phyloP scores from a whole-genome alignment of 495 filamentous ascomycete genomes.

The Talaromyces borbonicus region DNA sequence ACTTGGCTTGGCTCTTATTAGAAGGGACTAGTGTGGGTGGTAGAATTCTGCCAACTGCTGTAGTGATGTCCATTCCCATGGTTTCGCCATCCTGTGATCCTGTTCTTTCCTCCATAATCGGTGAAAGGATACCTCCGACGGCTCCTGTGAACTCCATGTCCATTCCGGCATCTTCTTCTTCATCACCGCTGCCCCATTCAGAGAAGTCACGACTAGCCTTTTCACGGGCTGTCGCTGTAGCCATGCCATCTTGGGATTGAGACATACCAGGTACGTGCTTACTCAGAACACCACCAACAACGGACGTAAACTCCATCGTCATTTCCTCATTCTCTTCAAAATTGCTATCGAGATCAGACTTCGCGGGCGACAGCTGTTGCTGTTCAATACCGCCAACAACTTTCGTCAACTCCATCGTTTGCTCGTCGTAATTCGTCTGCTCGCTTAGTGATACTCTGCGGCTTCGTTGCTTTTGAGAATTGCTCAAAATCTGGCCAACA shows the following conservation, averaged over 20 bases:
- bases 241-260: conserved; percentile 19
- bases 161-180: conserved; percentile 31
- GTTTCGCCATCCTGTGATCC: conserved; percentile 38
- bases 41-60: conserved; percentile 47
- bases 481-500: conserved; percentile 70
- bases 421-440: conserved; percentile 42
- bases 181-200: conserved; percentile 23
- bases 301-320: conserved; percentile 75
- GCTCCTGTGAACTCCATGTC: conserved; percentile 69
- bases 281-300: conserved; percentile 54
- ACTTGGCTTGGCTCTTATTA: conserved; percentile 42
- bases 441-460: conserved; percentile 30
- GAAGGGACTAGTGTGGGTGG: conserved; percentile 26
- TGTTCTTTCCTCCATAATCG: conserved; percentile 21
- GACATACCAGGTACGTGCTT: conserved; percentile 15
- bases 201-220: conserved; percentile 15
- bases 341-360: conserved; percentile 26
- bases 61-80: conserved; percentile 51
- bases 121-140: conserved; percentile 55
- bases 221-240: conserved; percentile 18
- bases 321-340: conserved; percentile 58
- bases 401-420: conserved; percentile 72
- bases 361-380: conserved; percentile 23
- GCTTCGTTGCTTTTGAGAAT: conserved; percentile 22
- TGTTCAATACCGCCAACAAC: conserved; percentile 56